Percentiles rank a stretch among this genome's conserved stretches.
These are phyloP conservation scores for Penicillium pancosmium DNA, from an alignment of 495 filamentous ascomycete species.

Conservation along the genomic window DNA sequence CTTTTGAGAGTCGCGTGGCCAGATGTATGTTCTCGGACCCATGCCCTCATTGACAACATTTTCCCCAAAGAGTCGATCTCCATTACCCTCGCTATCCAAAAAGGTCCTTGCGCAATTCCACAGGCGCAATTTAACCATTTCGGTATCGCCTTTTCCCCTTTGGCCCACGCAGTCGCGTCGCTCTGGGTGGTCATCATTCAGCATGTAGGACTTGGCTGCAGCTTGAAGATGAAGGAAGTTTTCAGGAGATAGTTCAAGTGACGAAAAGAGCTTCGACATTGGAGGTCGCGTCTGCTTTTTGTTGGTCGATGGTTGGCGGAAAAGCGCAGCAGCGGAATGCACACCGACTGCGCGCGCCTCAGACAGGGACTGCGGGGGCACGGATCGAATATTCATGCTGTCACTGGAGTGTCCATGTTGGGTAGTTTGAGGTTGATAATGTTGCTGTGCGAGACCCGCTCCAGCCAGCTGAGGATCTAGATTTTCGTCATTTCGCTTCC, in stretches of 20 bases:
- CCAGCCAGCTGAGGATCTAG: conserved; percentile 48
- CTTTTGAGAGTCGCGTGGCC: conserved; percentile 59
- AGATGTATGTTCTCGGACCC: conserved; percentile 49
- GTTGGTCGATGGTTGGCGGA: conserved; percentile 53
- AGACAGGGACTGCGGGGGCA: conserved; percentile 40
- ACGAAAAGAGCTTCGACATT: conserved; percentile 62
- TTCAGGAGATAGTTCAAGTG: conserved; percentile 59
- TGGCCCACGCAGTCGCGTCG: conserved; percentile 62
- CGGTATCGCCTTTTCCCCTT: conserved; percentile 59
- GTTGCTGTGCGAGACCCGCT: conserved; percentile 31
- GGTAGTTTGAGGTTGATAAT: conserved; percentile 33
- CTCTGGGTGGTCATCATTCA: conserved; percentile 58
- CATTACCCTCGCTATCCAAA: conserved; percentile 56
- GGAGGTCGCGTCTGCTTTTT: conserved; percentile 64
- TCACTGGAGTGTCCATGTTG: conserved; percentile 38
- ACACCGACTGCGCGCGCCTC: conserved; percentile 56
- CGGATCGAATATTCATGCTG: conserved; percentile 40
- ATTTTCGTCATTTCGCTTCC: conserved; percentile 47
- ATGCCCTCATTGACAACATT: conserved; percentile 47
- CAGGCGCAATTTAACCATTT: conserved; percentile 63
- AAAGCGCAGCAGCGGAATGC: conserved; percentile 62
- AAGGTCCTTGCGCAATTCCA: conserved; percentile 63
- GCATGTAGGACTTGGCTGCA: conserved; percentile 63
- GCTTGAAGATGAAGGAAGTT: conserved; percentile 62
- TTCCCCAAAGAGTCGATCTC: conserved; percentile 58